These are phyloP conservation scores for Amylocystis lapponica DNA, from an alignment of 768 basidiomycete species.

Conservation along the genomic window DNA sequence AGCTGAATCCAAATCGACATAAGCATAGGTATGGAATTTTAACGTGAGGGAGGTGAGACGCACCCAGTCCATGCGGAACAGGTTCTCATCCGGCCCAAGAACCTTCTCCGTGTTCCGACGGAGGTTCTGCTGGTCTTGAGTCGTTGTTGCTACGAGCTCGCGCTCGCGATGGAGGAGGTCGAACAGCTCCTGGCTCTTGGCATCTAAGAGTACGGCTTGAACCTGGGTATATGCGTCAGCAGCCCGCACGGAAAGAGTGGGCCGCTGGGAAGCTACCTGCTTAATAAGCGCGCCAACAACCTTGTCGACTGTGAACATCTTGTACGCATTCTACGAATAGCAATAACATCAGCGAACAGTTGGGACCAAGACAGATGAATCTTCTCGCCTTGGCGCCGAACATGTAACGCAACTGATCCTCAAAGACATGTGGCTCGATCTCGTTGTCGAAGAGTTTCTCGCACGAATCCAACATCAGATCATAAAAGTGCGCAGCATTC, in stretches of 20 bases:
- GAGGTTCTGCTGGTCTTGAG: slow-evolving; percentile 66
- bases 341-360: neutral
- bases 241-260: neutral
- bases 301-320: slow-evolving; percentile 92
- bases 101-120: slow-evolving; percentile 65
- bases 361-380: neutral
- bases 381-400: slow-evolving; percentile 78
- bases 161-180: slow-evolving; percentile 69
- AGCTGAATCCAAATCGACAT: slow-evolving; percentile 38
- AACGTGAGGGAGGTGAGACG: slow-evolving; percentile 14
- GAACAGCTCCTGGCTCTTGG: slow-evolving; percentile 66
- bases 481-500: slow-evolving; percentile 68
- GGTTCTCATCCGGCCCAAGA: slow-evolving; percentile 69
- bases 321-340: slow-evolving; percentile 59
- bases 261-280: slow-evolving; percentile 45
- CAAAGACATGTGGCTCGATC: slow-evolving; percentile 79
- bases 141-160: slow-evolving; percentile 48
- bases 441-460: slow-evolving; percentile 92
- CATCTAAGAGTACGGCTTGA: slow-evolving; percentile 62
- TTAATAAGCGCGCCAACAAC: slow-evolving; percentile 85
- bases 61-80: slow-evolving; percentile 82
- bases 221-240: slow-evolving; percentile 35
- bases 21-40: neutral
- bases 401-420: slow-evolving; percentile 85
- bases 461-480: slow-evolving; percentile 76